Conservation (phyloP, 2,329 filamentous ascomycete genomes). For the Cytospora schulzeri region DNA sequence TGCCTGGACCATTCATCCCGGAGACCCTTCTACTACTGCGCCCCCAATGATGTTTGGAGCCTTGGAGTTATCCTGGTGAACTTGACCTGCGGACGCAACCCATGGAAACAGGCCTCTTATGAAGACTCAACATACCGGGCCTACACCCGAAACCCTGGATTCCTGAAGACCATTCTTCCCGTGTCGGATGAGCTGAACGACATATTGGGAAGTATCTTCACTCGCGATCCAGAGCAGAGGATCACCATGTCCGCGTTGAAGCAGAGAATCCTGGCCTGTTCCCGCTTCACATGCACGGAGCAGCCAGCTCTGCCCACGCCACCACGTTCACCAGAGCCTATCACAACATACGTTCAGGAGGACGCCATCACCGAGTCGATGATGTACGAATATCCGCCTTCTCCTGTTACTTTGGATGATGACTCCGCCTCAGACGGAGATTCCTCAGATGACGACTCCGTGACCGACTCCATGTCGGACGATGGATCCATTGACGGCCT, state of each 20-base stretch:
- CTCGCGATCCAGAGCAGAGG: slow-evolving; percentile 78
- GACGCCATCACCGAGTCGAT: slow-evolving; percentile 47
- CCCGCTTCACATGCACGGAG: slow-evolving; percentile 68
- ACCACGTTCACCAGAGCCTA: slow-evolving; percentile 42
- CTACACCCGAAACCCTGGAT: slow-evolving; percentile 81
- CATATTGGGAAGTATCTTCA: slow-evolving; percentile 86
- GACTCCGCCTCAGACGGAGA: slow-evolving; percentile 28
- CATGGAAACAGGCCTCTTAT: slow-evolving; percentile 93
- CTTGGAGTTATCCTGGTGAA: slow-evolving; percentile 98
- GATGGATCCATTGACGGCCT: slow-evolving; percentile 58
- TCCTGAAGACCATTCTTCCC: slow-evolving; percentile 90
- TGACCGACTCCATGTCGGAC: slow-evolving; percentile 49
- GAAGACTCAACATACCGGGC: slow-evolving; percentile 96
- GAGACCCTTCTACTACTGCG: slow-evolving; percentile 82
- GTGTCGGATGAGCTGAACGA: slow-evolving; percentile 86
- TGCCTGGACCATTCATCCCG: slow-evolving; percentile 78
- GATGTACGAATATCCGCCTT: slow-evolving; percentile 48
- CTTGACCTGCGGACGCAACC: slow-evolving; percentile 95
- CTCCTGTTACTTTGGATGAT: slow-evolving; percentile 49
- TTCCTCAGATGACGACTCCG: slow-evolving; percentile 44
- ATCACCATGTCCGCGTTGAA: slow-evolving; percentile 81
- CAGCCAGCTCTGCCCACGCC: slow-evolving; percentile 42
- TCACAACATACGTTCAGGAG: slow-evolving; percentile 49
- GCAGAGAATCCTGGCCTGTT: slow-evolving; percentile 74
- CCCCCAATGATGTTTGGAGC: slow-evolving; percentile 96